Conservation (phyloP, 208 protist species). For the Crithidia brevicula region DNA sequence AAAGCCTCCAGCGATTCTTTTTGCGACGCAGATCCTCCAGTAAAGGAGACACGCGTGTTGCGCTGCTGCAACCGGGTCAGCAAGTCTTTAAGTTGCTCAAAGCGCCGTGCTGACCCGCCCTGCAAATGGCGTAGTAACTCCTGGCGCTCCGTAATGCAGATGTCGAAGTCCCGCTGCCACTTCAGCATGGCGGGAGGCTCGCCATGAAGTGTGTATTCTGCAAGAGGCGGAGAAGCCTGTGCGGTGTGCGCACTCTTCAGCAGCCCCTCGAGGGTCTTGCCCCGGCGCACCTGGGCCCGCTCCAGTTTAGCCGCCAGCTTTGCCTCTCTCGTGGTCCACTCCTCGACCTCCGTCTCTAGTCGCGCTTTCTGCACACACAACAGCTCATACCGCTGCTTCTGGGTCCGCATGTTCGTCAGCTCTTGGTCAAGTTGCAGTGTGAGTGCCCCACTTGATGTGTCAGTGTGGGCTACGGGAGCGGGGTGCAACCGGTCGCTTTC, state of each 20-base stretch:
- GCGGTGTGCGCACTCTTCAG: not conserved
- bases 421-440: slow-evolving; percentile 14
- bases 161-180: slow-evolving; percentile 11
- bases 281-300: not conserved
- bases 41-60: not conserved
- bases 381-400: slow-evolving; percentile 8
- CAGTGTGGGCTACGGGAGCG: too few relatives aligned
- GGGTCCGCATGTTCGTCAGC: slow-evolving; percentile 15
- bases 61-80: not conserved
- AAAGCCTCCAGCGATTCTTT: not conserved
- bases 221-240: too few relatives aligned
- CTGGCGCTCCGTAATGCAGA: slow-evolving; percentile 17
- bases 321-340: not conserved
- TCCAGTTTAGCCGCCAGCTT: slow-evolving; percentile 1
- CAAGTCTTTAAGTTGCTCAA: not conserved
- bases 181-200: too few relatives aligned
- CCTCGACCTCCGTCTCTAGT: slow-evolving; percentile 3
- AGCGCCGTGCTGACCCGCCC: not conserved
- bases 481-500: too few relatives aligned
- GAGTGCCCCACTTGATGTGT: not conserved
- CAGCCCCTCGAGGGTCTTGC: not conserved
- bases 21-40: too few relatives aligned
- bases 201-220: not conserved
- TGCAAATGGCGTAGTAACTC: slow-evolving; percentile 14
- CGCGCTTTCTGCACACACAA: slow-evolving; percentile 7